Base-by-base conservation (phyloP, 2,329 filamentous ascomycete genomes). In the Colletotrichum spaethianum region DNA sequence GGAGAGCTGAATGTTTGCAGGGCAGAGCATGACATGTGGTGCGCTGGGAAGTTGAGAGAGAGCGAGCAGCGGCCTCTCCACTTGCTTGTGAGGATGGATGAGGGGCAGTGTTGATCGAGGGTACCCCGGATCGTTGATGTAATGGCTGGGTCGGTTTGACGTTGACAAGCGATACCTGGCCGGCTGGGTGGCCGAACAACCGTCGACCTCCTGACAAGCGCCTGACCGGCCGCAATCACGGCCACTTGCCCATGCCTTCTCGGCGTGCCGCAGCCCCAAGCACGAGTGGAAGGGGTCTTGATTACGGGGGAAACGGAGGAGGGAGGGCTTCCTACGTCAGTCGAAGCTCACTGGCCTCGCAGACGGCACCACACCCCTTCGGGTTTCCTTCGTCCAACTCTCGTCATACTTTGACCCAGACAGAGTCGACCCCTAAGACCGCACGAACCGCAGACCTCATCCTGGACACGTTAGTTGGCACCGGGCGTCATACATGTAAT, bases 121-220 rank as follows among this genome's bases (percentile, higher is more conserved):
- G 70, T 69, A 72, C 70, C 69, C 69, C 65, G 38, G 70, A 72
- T 70, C 52, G 16, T 72, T 72, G 70, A 72, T 72, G 70, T 70
- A 72, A 72, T 72, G 20, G 46, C 59, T 70, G 53, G 66, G 65
- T 44, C 65, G 28, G n/a, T 36, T 69, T 52, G 59, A 69, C 36
- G 50, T 61, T 67, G 68, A 38, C 63, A 62, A 53, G 68, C 57
- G 16, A 38, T 71, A 38, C 64, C 44, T 68, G 65, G 59, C 70
- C 44, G 70, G 70, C 46, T 53, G 59, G 50, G 55, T 62, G 50
- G 52, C 64, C 57, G 69, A 72, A 68, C 65, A 46, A 64, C 59
- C 52, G 63, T 38, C 28, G 18, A 14, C 38, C 46, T 36, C 38
- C 38, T 40, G 53, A n/a, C 59, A 67, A 33, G 20, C 52, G 48